These are phyloP conservation scores for Candolleomyces aberdarensis DNA, from an alignment of 768 basidiomycete genomes.

Conservation along the genomic window DNA sequence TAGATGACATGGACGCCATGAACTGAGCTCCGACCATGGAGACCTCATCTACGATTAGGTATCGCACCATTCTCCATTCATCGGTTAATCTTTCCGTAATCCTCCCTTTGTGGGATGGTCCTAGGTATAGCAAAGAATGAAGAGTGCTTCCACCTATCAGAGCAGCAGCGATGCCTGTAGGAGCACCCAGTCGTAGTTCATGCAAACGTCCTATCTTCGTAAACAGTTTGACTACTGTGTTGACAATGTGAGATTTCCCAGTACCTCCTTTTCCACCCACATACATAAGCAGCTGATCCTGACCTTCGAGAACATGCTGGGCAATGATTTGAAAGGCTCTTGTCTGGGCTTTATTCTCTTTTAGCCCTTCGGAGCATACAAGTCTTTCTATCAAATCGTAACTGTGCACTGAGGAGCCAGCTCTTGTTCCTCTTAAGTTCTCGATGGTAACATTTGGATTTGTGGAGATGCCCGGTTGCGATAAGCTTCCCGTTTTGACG, in stretches of 20 bases:
- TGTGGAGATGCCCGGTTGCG: no score
- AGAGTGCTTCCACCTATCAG: not conserved
- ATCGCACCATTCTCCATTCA: not conserved
- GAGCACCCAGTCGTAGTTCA: not conserved
- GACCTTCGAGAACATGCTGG: no score
- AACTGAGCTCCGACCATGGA: slow-evolving; percentile 1
- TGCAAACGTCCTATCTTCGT: not conserved
- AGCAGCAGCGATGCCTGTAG: not conserved
- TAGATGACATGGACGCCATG: not conserved
- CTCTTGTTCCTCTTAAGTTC: no score
- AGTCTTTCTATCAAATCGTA: no score
- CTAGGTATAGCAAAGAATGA: not conserved
- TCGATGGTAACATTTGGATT: no score
- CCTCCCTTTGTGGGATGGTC: not conserved
- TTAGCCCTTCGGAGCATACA: no score
- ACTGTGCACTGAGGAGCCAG: no score
- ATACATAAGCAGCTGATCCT: not conserved
- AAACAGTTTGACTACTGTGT: not conserved
- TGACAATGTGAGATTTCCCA: not conserved
- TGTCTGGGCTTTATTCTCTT: no score
- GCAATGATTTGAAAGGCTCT: no score
- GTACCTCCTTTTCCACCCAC: not conserved
- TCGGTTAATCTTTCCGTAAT: not conserved
- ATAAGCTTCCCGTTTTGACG: no score
- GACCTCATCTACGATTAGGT: not conserved